A percentile compares a stretch with the other conserved stretches of the same genome.
These are phyloP conservation scores for Aureobasidium musti DNA, from an alignment of 2,329 filamentous ascomycete genomes.

Conservation along the genomic window DNA sequence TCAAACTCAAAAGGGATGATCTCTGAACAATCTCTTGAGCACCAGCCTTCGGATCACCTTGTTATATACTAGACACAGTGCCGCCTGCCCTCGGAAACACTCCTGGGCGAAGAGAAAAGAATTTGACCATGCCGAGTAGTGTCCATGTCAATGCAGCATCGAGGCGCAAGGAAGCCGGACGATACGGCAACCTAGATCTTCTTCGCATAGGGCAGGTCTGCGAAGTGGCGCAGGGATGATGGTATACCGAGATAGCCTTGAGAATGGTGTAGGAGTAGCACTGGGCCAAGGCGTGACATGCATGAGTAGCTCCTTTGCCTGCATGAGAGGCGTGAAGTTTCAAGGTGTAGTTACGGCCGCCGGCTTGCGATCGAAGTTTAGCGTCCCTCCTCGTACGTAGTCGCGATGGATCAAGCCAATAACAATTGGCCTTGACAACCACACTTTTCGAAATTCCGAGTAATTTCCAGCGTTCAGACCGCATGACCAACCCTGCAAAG, in stretches of 20 bases:
- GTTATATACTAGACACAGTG: slow-evolving; percentile 5
- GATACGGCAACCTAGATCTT: slow-evolving; percentile 19
- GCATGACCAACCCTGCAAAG: slow-evolving; percentile 3
- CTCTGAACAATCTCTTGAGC: slow-evolving; percentile 4
- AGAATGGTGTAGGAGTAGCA: slow-evolving; percentile 14
- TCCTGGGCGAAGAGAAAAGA: background rate
- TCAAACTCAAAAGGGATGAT: slow-evolving; percentile 22
- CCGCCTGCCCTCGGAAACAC: background rate
- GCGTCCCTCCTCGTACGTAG: slow-evolving; percentile 9
- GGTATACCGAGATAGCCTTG: slow-evolving; percentile 8
- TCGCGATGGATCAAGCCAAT: background rate
- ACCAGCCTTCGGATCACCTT: slow-evolving; percentile 1
- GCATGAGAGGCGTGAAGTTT: slow-evolving; percentile 27
- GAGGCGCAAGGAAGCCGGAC: slow-evolving; percentile 8
- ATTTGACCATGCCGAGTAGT: background rate
- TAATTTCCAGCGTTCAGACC: slow-evolving; percentile 6
- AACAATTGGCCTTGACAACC: background rate
- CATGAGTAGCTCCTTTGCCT: slow-evolving; percentile 25
- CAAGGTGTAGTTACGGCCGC: slow-evolving; percentile 20
- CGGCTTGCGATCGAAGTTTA: slow-evolving; percentile 8
- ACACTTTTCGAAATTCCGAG: slow-evolving; percentile 13
- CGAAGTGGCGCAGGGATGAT: slow-evolving; percentile 19
- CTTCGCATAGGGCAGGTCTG: slow-evolving; percentile 10
- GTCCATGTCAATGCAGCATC: slow-evolving; percentile 18
- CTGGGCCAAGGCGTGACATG: slow-evolving; percentile 24